Conservation (phyloP, 1,139 yeast genomes). For the Blastobotrys elegans region DNA sequence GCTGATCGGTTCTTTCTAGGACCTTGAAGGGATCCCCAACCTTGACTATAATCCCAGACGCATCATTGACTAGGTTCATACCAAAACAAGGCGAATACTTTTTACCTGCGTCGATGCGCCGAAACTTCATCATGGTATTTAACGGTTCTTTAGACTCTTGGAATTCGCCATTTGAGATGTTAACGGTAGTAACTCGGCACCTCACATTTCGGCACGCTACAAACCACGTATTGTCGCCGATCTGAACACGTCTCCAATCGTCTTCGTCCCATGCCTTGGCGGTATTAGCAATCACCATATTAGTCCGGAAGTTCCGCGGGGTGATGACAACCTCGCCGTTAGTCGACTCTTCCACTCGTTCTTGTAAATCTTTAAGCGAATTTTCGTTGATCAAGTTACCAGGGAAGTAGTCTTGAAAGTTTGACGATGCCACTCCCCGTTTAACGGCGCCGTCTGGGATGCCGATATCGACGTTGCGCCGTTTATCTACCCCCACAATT, state of each 20-base stretch:
- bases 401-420: constrained; percentile 45
- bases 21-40: constrained; percentile 33
- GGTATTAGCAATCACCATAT: constrained; percentile 34
- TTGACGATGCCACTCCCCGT: constrained; percentile 18
- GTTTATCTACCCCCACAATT: constrained; percentile 33
- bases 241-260: constrained; percentile 35
- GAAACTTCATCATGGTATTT: constrained; percentile 34
- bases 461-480: constrained; percentile 34
- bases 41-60: constrained; percentile 25
- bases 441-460: constrained; percentile 2
- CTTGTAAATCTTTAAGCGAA: constrained; percentile 33
- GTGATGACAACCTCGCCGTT: constrained; percentile 22
- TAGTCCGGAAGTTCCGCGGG: constrained; percentile 39
- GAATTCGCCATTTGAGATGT: constrained; percentile 31
- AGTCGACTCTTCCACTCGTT: constrained; percentile 21
- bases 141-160: constrained; percentile 35
- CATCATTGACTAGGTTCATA: constrained; percentile 34
- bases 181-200: constrained; percentile 41
- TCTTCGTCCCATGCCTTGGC: constrained; percentile 38
- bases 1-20: constrained; percentile 24
- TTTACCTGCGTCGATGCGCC: constrained; percentile 38
- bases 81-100: constrained; percentile 38
- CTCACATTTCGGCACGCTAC: constrained; percentile 36
- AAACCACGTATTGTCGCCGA: constrained; percentile 30
- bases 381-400: constrained; percentile 36